These are phyloP conservation scores for Coemansia furcata DNA, from an alignment of 192 early-diverging fungal genomes.

Conservation along the genomic window DNA sequence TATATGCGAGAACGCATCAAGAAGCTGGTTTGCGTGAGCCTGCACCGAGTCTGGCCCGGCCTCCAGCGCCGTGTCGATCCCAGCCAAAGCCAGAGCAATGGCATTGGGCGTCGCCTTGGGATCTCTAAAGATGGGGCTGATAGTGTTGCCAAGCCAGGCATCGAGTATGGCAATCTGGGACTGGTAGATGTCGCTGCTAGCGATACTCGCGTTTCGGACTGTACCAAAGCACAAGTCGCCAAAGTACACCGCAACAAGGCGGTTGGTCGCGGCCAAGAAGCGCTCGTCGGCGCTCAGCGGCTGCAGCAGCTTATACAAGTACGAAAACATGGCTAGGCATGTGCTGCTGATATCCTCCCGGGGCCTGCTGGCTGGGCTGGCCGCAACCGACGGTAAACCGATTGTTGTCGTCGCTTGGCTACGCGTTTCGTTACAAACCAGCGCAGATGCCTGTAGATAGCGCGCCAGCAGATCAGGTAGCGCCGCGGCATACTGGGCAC, in stretches of 20 bases:
- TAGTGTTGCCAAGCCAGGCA: conserved; percentile 18
- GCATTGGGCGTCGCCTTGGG: not conserved
- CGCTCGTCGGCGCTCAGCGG: conserved; percentile 8
- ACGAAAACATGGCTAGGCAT: conserved; percentile 33
- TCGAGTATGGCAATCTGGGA: conserved; percentile 15
- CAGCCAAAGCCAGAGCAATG: conserved; percentile 17
- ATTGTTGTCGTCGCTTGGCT: conserved; percentile 22
- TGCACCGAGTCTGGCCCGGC: conserved; percentile 31
- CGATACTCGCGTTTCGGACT: conserved; percentile 6
- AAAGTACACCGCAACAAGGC: conserved; percentile 31
- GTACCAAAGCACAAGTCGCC: conserved; percentile 37
- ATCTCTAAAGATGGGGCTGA: conserved; percentile 15
- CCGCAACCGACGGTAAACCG: conserved; percentile 29
- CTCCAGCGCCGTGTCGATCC: conserved; percentile 26
- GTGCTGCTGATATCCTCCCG: conserved; percentile 16
- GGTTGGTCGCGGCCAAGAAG: conserved; percentile 19
- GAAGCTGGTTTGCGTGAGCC: conserved; percentile 12
- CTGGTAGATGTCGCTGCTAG: conserved; percentile 17
- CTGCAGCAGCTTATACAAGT: conserved; percentile 16
- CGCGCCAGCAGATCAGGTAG: conserved; percentile 29
- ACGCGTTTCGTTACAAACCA: conserved; percentile 36
- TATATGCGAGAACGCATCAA: conserved; percentile 17
- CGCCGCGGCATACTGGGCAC: conserved; percentile 18
- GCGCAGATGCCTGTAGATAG: conserved; percentile 33
- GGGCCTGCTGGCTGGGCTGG: conserved; percentile 20